Percentiles rank a stretch among this genome's conserved stretches.
Evolutionary conservation across 306 rosid species (phyloP).

Genomic region (Styphnolobium japonicum): DNA sequence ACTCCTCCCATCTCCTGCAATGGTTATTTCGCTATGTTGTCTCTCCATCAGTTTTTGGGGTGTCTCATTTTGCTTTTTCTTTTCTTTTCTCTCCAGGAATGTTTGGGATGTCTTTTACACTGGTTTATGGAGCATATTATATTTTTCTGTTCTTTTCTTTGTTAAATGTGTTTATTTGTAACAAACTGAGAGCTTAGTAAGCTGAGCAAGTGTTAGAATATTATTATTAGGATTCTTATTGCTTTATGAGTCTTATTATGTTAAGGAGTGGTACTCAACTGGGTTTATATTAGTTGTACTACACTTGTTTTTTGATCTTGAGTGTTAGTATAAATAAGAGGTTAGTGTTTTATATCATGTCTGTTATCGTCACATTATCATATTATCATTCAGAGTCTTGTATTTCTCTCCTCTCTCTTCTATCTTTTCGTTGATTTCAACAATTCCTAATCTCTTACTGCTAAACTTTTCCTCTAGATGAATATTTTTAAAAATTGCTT

Average conservation of each 20-base stretch:
- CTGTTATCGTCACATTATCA: background rate
- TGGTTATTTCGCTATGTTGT: too few species aligned
- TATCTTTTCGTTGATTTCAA: background rate
- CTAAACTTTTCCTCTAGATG: background rate
- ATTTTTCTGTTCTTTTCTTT: too few species aligned
- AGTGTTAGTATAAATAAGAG: background rate
- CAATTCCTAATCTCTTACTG: background rate
- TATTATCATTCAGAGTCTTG: background rate
- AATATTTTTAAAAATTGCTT: background rate
- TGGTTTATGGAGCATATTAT: too few species aligned
- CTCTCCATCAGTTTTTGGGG: too few species aligned
- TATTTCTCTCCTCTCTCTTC: background rate
- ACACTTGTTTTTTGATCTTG: background rate
- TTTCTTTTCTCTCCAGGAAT: too few species aligned
- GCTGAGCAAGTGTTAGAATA: background rate
- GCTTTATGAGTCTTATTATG: background rate
- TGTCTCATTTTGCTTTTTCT: too few species aligned
- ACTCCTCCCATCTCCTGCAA: background rate
- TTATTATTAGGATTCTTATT: background rate
- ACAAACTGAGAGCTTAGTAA: background rate
- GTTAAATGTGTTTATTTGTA: too few species aligned
- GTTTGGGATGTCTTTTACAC: too few species aligned
- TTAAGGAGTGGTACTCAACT: background rate
- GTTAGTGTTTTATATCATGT: background rate
- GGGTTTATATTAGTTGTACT: background rate